Percentiles rank a stretch among this genome's conserved stretches.
Conservation (phyloP, 139 green algal species). For the Bryopsis sp. region DNA sequence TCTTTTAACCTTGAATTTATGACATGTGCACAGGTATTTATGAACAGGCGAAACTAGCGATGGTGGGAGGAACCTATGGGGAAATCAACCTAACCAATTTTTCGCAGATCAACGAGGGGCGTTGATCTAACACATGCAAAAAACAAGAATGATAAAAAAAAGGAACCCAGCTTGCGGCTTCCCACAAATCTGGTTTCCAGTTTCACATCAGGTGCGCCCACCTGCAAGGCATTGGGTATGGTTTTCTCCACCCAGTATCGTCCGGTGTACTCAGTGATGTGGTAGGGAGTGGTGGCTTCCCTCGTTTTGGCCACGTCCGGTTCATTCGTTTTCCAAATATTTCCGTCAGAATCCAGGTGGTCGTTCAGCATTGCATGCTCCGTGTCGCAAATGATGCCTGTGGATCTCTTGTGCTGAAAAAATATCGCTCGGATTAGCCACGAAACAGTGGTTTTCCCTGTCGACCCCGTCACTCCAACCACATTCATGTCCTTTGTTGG, state of each 20-base stretch:
- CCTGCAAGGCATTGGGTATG: constrained; percentile 44
- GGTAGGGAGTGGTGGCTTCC: constrained; percentile 60
- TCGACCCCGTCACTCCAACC: constrained; percentile 66
- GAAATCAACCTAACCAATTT: too few species aligned
- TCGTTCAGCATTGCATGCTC: constrained; percentile 62
- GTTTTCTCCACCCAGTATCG: constrained; percentile 49
- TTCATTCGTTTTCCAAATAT: constrained; percentile 57
- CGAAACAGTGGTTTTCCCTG: constrained; percentile 89
- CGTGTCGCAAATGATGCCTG: constrained; percentile 57
- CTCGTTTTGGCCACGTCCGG: constrained; percentile 51
- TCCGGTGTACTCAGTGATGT: constrained; percentile 60
- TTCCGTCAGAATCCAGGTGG: constrained; percentile 50
- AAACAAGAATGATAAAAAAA: too few species aligned
- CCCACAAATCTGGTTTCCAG: too few species aligned
- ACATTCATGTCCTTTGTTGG: constrained; percentile 37
- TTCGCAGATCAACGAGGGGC: too few species aligned
- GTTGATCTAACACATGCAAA: too few species aligned
- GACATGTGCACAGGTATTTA: too few species aligned
- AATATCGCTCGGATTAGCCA: constrained; percentile 85
- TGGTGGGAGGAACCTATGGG: too few species aligned
- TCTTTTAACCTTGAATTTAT: background rate
- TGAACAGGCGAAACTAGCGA: too few species aligned
- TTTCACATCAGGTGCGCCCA: too few species aligned
- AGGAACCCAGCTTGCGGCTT: too few species aligned
- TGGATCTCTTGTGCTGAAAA: constrained; percentile 43